Conservation (phyloP, 2,329 filamentous ascomycete species). For the Aspergillus thermomutatus region DNA sequence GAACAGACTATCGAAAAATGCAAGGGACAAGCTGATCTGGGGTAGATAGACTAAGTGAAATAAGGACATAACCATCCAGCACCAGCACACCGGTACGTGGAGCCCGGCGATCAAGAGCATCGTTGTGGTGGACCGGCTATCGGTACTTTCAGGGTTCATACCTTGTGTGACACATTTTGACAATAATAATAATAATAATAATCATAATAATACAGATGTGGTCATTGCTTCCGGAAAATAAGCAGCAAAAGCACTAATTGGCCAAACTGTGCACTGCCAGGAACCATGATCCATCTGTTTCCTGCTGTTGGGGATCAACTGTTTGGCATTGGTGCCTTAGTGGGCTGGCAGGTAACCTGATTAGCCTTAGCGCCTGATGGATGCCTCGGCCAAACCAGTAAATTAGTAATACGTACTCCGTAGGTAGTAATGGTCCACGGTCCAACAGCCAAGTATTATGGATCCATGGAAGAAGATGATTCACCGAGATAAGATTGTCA, state of each 20-base stretch:
- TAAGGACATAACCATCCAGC: slow-evolving; percentile 1
- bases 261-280: no score
- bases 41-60: not conserved
- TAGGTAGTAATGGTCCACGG: no score
- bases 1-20: not conserved
- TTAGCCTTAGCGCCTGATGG: not conserved
- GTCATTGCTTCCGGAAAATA: not conserved
- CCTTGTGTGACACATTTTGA: not conserved
- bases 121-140: not conserved
- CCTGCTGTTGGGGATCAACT: not conserved
- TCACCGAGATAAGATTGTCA: not conserved
- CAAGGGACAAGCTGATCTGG: not conserved
- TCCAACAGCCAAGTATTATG: no score
- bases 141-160: not conserved
- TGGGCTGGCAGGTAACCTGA: not conserved
- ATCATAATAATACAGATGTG: not conserved
- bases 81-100: slow-evolving; percentile 3
- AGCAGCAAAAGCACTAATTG: no score
- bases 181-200: no score
- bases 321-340: not conserved
- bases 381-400: not conserved
- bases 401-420: no score
- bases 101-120: not conserved
- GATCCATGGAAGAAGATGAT: not conserved
- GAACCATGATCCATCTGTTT: not conserved